These are phyloP conservation scores for Wallacemonas sp. DNA, from an alignment of 208 protist genomes.

Conservation along the genomic window DNA sequence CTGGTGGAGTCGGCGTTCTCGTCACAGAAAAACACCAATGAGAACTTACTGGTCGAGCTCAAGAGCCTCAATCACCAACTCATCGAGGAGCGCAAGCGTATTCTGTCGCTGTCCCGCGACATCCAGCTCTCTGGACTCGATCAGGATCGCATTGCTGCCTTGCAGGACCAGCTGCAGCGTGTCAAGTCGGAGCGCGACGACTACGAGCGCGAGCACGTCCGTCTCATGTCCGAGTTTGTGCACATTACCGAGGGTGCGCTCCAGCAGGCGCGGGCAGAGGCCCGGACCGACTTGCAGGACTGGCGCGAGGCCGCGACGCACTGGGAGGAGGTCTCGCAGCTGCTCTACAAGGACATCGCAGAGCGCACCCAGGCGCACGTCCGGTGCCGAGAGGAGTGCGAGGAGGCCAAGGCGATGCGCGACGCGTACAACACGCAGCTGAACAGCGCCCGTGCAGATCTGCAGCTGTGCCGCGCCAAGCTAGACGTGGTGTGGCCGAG, in stretches of 20 bases:
- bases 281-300: slow-evolving; percentile 66
- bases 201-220: slow-evolving; percentile 74
- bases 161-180: slow-evolving; percentile 50
- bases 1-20: slow-evolving; percentile 72
- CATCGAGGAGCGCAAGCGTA: slow-evolving; percentile 74
- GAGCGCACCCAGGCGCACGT: slow-evolving; percentile 76
- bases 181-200: slow-evolving; percentile 38
- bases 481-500: slow-evolving; percentile 85
- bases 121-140: slow-evolving; percentile 43
- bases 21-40: slow-evolving; percentile 84
- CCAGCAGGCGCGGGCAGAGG: slow-evolving; percentile 60
- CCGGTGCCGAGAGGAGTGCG: slow-evolving; percentile 81
- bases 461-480: slow-evolving; percentile 65
- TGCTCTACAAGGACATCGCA: slow-evolving; percentile 86
- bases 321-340: slow-evolving; percentile 86
- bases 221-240: slow-evolving; percentile 80
- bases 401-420: slow-evolving; percentile 74
- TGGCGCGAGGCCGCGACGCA: slow-evolving; percentile 58
- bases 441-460: slow-evolving; percentile 37
- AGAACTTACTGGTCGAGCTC: slow-evolving; percentile 84
- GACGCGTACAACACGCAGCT: slow-evolving; percentile 55
- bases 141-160: slow-evolving; percentile 40
- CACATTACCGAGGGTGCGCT: slow-evolving; percentile 68
- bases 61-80: slow-evolving; percentile 76
- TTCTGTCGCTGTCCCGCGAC: slow-evolving; percentile 64